Base-by-base conservation (phyloP, 2,329 filamentous ascomycete species). In the Fusarium mexicanum region DNA sequence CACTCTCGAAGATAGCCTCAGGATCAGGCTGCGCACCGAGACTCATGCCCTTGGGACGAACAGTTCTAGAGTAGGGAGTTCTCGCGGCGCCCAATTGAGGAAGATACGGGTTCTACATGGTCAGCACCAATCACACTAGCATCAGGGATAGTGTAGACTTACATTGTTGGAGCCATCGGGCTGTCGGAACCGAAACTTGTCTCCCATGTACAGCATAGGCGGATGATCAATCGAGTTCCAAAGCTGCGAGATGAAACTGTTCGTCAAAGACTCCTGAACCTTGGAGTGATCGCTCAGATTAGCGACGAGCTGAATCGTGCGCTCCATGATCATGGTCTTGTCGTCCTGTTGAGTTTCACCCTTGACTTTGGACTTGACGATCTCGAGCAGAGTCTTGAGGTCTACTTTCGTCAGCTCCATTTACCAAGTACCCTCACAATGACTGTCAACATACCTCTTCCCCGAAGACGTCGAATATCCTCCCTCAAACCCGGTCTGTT, bases 281-380 rank as follows among this genome's bases (percentile, higher is more conserved):
- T 88, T 88, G 4, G 92, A 94, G 62, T 87, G 85, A 57, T 87
- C 83, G 2, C 91, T 91, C 40, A 94, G 84, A 38, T 87, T 88
- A 18, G 91, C 87, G 10, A 94, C 91, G 22, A 94, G 85, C 84
- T 91, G 89, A 69, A 94, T 94, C 10, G 92, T 87, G 13, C 89
- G 86, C 81, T 94, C 93, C 90, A 94, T 93, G 50, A 94, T 85
- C 86, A 94, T 93, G 4, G 91, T 93, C 83, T 92, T 93, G 84
- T 96, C 94, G 76, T 96, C 91, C 10, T 90, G 82, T 17, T 91
- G 85, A 54, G 89, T 85, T 65, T 87, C 87, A 3, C 92, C 91
- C 75, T 89, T 91, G 38, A 91, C 81, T 81, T 93, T 91, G 69
- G 84, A 86, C 62, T 88, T 87, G 65, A 94, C 84, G 43, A 94